These are phyloP conservation scores for Sclerotinia trifoliorum DNA, from an alignment of 2,329 filamentous ascomycete genomes.

Conservation along the genomic window DNA sequence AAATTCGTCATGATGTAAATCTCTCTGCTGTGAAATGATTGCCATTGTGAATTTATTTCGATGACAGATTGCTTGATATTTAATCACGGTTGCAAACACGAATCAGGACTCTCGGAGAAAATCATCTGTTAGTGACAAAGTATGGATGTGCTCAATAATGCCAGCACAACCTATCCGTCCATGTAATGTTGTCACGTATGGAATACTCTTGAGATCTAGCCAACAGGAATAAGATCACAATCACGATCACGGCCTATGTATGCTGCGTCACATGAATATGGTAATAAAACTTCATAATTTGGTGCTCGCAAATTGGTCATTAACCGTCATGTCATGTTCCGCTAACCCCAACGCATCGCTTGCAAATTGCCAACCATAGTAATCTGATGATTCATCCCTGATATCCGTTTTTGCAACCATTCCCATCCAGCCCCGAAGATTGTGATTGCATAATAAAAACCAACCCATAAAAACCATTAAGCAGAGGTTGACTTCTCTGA, in stretches of 20 bases:
- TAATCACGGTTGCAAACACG: background rate
- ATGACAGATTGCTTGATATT: background rate
- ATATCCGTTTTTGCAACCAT: slow-evolving; percentile 19
- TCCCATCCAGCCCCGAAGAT: background rate
- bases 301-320: slow-evolving; percentile 2
- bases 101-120: too few relatives aligned
- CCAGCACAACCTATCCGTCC: background rate
- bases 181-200: background rate
- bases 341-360: slow-evolving; percentile 14
- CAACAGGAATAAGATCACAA: background rate
- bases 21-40: too few relatives aligned
- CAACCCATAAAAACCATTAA: slow-evolving; percentile 24
- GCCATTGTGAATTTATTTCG: background rate
- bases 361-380: background rate
- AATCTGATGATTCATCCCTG: slow-evolving; percentile 19
- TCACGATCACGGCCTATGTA: background rate
- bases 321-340: background rate
- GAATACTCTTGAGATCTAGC: background rate
- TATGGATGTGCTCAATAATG: background rate
- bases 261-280: background rate
- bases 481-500: slow-evolving; percentile 33
- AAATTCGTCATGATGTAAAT: background rate
- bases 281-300: background rate
- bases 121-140: background rate
- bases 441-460: slow-evolving; percentile 4